Base-by-base conservation (phyloP, 352 stramenopile species). In the Phytophthora crassamura region DNA sequence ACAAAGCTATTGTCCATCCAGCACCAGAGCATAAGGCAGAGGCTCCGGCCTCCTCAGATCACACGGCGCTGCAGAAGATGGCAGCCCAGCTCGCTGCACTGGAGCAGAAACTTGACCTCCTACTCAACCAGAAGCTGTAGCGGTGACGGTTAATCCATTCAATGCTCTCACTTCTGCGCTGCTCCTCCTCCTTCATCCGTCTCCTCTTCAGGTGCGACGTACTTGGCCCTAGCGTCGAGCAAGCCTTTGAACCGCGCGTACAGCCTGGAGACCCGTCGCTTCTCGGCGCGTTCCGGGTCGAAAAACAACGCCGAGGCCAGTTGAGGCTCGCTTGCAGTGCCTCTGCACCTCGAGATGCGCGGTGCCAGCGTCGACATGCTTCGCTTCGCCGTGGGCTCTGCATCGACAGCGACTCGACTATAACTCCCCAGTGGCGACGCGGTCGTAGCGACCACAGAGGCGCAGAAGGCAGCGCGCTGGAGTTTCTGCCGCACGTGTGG, bases 221-320 rank as follows among this genome's bases (percentile, higher is more conserved):
- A 85, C 42, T 78, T 81, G 22, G 72, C 66, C 18, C 80, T 35
- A 6, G 81, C 75, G 8, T 91, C 83, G 4, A 91, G 55, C 20
- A 91, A 60, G 22, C 52, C 72, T 34, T 84, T 86, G 50, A 91
- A 91, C 18, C 80, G 78, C 14, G 68, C 42, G 59, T 90, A 90
- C 4, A 91, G 42, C n/a, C 72, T 80, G n/a, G 83, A 90, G 12
- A 90, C 60, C 0, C 78, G 74, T 30, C 72, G 74, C 67, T 80
- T 88, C 32, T 91, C 80, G 0, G 80, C 72, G 42, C 77, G 66
- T 43, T 88, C 70, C 0, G 80, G 69, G 25, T 90, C 71, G 8
- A 86, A 68, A 62, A 75, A 74, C 30, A 69, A 45, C 3, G 67
- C 65, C 8, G 56, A 53, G 14, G 75, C 33, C 2, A 67, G 42